Base-by-base conservation (phyloP, 352 stramenopile species). In the Pythium folliculosum region DNA sequence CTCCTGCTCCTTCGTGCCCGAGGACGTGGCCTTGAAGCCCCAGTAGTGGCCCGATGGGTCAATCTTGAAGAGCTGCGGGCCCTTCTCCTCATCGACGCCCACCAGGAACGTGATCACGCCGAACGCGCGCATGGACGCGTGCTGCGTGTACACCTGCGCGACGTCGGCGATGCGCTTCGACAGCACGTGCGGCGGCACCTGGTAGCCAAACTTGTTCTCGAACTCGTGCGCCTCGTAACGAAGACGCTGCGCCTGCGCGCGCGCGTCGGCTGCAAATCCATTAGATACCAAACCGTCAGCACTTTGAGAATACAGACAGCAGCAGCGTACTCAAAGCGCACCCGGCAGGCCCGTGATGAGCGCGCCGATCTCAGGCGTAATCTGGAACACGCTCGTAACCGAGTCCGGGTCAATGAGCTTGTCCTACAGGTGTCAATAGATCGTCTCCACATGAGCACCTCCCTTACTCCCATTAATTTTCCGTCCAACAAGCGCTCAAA, bases 31-130 rank as follows among this genome's bases (percentile, higher is more conserved):
- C 75, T 92, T 94, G 84, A 94, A 94, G 44, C 97, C 97, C 70
- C 98, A 94, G 70, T 95, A 99, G 77, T 99, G 96, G n/a, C 98
- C 98, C 14, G 97, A 97, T 25, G 97, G 98, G 84, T 99, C 98
- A 13, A 99, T 86, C 88, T 99, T 99, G 78, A 97, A 99, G 7
- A 99, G 83, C 80, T 98, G 92, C 23, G 98, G 95, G 13, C 97
- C 98, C 77, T 97, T 97, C 80, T 99, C 97, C 45, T 99, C 97
- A 77, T 99, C 97, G 25, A 99, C 91, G 58, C 94, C 96, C 64
- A 99, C 92, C 35, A 99, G 88, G 59, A 99, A 92, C 60, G 94
- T 97, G 60, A 99, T 90, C 54, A 92, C 90, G 21, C 96, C 97
- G 67, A 99, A 91, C 23, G 97, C 96, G 61, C 98, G 94, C 91